Evolutionary conservation across 2,329 filamentous ascomycete genomes (phyloP), one percentile per base, ranked within the genome.

Genomic region (Botrytis byssoidea): DNA sequence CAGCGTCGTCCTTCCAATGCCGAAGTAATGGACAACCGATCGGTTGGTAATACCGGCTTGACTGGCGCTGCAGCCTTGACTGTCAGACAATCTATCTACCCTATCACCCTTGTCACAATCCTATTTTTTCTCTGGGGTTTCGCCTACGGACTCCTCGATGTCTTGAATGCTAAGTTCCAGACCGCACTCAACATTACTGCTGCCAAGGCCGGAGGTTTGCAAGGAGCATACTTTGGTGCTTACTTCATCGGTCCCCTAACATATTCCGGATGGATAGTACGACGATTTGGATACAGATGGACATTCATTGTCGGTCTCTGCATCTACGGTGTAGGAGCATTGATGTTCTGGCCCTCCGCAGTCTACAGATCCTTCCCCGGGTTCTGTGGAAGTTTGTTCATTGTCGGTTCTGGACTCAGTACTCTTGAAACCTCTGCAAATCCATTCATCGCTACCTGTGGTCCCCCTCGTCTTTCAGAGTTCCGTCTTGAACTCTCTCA

Each of bases 311-410:
- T 90, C 44, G 93, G 93, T 1, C 85, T 95, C 5, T 87, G 86
- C 76, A 90, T 95, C 71, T 95, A 94, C 80, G 91, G 91, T 2
- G 85, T 90, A 14, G 92, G 91, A 2, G 93, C 92, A 25, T 89
- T 95, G 76, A 93, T 94, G 83, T 94, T 95, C 83, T 95, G 93
- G 93, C 93, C 93, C 0, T 91, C 91, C 1, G 92, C 90, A 10
- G 88, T 94, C 18, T 75, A 78, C 20, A 14, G 71, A 29, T 73
- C 71, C 5, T 73, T 80, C 68, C 74, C 72, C 44, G 78, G 78
- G 16, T 80, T 80, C 75, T 79, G 78, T 60, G 77, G 75, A 10
- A 77, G 75, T 65, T 76, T 79, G 69, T 90, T 95, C 79, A 90
- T 95, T 37, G 91, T 94, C 69, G 93, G 92, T 0, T 92, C 91